phyloP scores from a whole-genome alignment of 169 alveolate genomes.

The Cyclospora cayetanensis region DNA sequence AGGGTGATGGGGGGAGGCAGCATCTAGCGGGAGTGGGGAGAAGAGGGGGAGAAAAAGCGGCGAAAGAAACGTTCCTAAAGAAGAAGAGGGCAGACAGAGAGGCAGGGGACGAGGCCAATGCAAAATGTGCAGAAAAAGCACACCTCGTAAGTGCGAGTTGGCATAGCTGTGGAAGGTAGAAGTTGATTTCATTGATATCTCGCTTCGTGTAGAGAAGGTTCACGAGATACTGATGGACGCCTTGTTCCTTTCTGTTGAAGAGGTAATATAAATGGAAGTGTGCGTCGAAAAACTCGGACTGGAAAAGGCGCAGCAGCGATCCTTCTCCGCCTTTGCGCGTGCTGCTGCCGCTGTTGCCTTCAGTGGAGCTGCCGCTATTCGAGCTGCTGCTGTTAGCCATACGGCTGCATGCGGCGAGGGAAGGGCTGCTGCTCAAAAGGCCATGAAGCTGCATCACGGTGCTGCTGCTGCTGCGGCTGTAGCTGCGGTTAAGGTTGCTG shows the following conservation, averaged over 20 bases:
- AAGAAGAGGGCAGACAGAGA: neutral
- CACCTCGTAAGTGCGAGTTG: slow-evolving; percentile 7
- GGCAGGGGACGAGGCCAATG: neutral
- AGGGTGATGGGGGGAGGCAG: too few species aligned
- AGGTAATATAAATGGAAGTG: slow-evolving; percentile 89
- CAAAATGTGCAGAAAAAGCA: neutral
- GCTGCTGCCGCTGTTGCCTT: neutral
- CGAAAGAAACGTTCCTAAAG: neutral
- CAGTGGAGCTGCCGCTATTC: neutral
- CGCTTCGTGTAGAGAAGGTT: slow-evolving; percentile 88
- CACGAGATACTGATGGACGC: slow-evolving; percentile 92
- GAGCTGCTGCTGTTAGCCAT: neutral
- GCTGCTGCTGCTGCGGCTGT: neutral
- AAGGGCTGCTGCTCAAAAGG: neutral
- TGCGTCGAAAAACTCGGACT: slow-evolving; percentile 91
- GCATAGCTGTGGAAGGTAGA: slow-evolving; percentile 65
- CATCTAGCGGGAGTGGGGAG: neutral
- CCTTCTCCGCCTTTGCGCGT: slow-evolving; percentile 80
- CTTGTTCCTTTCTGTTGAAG: slow-evolving; percentile 87
- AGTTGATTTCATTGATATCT: slow-evolving; percentile 54
- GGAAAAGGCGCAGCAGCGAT: slow-evolving; percentile 86
- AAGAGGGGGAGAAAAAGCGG: neutral
- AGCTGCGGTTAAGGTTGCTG: neutral
- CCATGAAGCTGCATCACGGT: neutral
- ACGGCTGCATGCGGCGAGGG: neutral